Base-by-base conservation (phyloP, 2,329 filamentous ascomycete genomes). In the Monosporascus sp. region DNA sequence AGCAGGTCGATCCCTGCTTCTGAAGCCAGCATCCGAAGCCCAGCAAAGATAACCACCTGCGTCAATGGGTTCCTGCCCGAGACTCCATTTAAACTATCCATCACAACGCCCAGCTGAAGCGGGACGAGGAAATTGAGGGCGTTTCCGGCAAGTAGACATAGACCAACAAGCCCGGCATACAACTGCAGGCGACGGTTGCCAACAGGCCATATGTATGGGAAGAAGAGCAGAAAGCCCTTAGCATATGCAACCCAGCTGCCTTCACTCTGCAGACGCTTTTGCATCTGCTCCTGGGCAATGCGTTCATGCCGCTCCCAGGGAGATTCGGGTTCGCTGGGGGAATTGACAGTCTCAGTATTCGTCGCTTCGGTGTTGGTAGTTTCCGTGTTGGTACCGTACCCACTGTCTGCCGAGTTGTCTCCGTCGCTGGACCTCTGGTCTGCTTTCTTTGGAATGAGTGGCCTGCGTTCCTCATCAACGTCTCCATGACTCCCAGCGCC, bases 181-280 rank as follows among this genome's bases (percentile, higher is more conserved):
- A 88, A 67, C 66, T 94, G 89, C 18, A 94, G 78, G 15, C 72
- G 68, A 51, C 76, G 78, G 62, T 87, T 81, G 43, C 85, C 79
- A 50, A 82, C 79, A 1, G 91, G 91, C 83, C 88, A 92, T 20
- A 96, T 75, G 64, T 91, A 89, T 0, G 89, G 89, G 28, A 92
- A 74, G 66, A 96, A 87, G 37, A 93, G 82, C 63, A 77, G 75
- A 70, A 91, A 95, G 6, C 86, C 82, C 64, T 87, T 90, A 28
- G 86, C 76, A 63, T 94, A 94, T 44, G 82, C 81, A 60, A 89
- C 79, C 88, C 88, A 93, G 58, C 85, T 89, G 1, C 89, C 89
- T 54, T 87, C 82, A 58, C 87, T 82, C 65, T 86, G 78, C n/a
- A 91, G 76, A 3, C 86, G 81, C 68, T 89, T 86, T 57, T 84